A percentile compares a stretch with the other conserved stretches of the same genome.
These are phyloP conservation scores for Polyporus arcularius DNA, from an alignment of 768 basidiomycete species.

Conservation along the genomic window DNA sequence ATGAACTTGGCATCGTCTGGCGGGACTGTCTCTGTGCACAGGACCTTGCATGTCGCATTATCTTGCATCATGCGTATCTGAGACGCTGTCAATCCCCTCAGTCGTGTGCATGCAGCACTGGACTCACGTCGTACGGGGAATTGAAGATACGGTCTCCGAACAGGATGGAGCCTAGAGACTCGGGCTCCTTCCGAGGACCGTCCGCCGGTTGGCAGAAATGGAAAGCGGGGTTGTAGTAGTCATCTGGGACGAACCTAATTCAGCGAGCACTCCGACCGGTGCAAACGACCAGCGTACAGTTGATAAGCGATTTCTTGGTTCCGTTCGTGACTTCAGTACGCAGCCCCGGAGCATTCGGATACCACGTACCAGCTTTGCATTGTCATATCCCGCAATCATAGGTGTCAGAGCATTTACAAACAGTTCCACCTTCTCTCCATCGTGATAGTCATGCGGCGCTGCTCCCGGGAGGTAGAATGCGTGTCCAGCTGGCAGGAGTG, in stretches of 20 bases:
- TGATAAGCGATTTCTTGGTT: conserved; percentile 85
- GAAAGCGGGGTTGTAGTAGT: conserved; percentile 88
- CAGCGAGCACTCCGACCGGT: not conserved
- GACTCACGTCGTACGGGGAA: conserved; percentile 80
- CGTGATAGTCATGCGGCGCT: conserved; percentile 79
- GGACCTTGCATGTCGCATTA: conserved; percentile 70
- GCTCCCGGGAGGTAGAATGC: conserved; percentile 94
- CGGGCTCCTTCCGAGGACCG: conserved; percentile 74
- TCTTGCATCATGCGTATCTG: conserved; percentile 84
- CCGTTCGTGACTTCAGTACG: conserved; percentile 1
- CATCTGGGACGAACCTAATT: conserved; percentile 50
- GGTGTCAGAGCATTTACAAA: conserved; percentile 91
- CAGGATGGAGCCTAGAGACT: conserved; percentile 90
- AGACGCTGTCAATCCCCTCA: conserved; percentile 1
- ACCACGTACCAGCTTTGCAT: conserved; percentile 70
- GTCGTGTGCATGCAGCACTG: not conserved
- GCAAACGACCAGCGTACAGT: conserved; percentile 52
- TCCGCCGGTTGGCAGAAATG: conserved; percentile 82
- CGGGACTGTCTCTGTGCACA: conserved; percentile 67
- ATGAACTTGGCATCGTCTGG: conserved; percentile 83
- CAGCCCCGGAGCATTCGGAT: not conserved
- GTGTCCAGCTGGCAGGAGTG: conserved; percentile 25
- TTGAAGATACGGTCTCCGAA: conserved; percentile 95
- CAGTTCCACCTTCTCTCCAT: conserved; percentile 74
- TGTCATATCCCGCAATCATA: conserved; percentile 66